phyloP scores from a whole-genome alignment of 2,329 filamentous ascomycete genomes.

The Aspergillus proliferans region DNA sequence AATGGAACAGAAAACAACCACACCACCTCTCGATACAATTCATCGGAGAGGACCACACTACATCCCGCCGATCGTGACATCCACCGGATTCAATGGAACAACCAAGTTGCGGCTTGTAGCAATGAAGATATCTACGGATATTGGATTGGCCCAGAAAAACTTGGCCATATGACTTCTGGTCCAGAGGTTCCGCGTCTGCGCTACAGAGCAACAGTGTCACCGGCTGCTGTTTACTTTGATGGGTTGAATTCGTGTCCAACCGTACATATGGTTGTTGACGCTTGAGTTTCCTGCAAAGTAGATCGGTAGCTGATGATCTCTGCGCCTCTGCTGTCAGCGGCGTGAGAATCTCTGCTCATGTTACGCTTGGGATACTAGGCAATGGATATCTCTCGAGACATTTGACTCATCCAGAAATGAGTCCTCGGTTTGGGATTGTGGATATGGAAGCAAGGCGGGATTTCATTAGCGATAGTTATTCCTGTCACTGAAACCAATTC shows the following conservation, averaged over 20 bases:
- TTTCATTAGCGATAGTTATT: background rate
- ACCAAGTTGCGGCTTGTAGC: slow-evolving; percentile 37
- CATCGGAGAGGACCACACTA: slow-evolving; percentile 1
- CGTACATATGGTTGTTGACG: slow-evolving; percentile 14
- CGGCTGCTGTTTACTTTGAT: slow-evolving; percentile 5
- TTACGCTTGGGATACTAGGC: background rate
- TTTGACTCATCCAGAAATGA: too few species aligned
- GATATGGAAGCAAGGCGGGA: background rate
- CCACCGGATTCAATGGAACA: slow-evolving; percentile 24
- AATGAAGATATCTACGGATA: slow-evolving; percentile 32
- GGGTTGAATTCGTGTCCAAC: slow-evolving; percentile 34
- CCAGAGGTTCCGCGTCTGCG: slow-evolving; percentile 8
- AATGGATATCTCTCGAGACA: too few species aligned
- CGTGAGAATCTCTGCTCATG: background rate
- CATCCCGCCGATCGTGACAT: slow-evolving; percentile 10
- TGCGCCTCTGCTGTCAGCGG: background rate
- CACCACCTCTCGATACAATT: slow-evolving; percentile 1
- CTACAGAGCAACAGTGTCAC: background rate
- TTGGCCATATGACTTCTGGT: slow-evolving; percentile 28
- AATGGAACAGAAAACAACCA: slow-evolving; percentile 1
- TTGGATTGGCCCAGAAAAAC: slow-evolving; percentile 32
- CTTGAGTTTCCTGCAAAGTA: slow-evolving; percentile 32
- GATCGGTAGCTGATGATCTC: slow-evolving; percentile 1
- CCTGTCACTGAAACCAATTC: background rate
- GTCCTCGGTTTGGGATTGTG: too few species aligned